phyloP scores from a whole-genome alignment of 371 early-diverging fungal species.

The Umbelopsis sp. region DNA sequence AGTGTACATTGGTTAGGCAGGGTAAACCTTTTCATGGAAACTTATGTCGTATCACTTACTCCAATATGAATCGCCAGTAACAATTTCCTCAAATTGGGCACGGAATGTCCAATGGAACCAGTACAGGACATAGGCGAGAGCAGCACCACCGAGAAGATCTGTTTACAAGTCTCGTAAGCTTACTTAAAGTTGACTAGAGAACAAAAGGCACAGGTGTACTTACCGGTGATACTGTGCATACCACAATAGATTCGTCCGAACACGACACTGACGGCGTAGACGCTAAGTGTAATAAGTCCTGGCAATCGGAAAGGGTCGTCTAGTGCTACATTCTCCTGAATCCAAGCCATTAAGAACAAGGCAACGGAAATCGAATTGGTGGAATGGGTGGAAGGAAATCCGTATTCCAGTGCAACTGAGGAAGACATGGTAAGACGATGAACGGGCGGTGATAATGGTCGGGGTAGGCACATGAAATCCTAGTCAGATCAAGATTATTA shows the following conservation, averaged over 20 bases:
- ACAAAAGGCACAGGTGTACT: not conserved
- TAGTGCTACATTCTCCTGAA: constrained; percentile 41
- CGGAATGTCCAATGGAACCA: constrained; percentile 63
- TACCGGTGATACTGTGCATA: constrained; percentile 75
- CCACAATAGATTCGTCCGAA: constrained; percentile 76
- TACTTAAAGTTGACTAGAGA: not conserved
- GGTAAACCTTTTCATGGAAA: not conserved
- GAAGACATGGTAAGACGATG: constrained; percentile 65
- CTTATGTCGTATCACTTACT: constrained; percentile 32
- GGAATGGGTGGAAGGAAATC: constrained; percentile 83
- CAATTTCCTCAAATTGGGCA: constrained; percentile 52
- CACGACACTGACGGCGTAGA: constrained; percentile 71
- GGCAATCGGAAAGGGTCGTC: constrained; percentile 48
- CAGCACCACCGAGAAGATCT: constrained; percentile 73
- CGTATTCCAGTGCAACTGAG: constrained; percentile 74
- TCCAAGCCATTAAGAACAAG: constrained; percentile 59
- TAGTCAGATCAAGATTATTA: constrained; percentile 25
- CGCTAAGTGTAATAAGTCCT: constrained; percentile 30
- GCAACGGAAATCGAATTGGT: constrained; percentile 76
- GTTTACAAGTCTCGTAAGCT: not conserved
- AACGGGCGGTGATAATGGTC: constrained; percentile 76
- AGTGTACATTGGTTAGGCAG: constrained; percentile 15
- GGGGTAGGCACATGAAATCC: constrained; percentile 78
- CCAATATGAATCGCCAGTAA: constrained; percentile 56
- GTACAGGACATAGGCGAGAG: constrained; percentile 62